These are phyloP conservation scores for Talaromyces adpressus DNA, from an alignment of 495 filamentous ascomycete genomes.

Conservation along the genomic window DNA sequence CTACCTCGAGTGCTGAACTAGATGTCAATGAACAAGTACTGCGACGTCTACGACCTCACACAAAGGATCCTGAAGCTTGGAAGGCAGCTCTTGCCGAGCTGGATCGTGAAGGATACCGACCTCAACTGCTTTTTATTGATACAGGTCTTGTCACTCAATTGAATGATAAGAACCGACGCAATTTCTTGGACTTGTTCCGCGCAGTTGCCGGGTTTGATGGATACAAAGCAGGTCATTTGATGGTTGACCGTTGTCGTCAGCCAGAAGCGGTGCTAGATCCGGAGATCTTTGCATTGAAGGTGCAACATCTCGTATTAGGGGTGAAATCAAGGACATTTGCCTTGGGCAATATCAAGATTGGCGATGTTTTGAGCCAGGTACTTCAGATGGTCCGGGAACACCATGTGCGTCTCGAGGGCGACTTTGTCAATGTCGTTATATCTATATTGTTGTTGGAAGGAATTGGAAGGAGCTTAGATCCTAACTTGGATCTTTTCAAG, in stretches of 20 bases:
- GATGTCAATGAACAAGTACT: conserved; percentile 89
- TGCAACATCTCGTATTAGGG: conserved; percentile 88
- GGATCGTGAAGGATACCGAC: conserved; percentile 85
- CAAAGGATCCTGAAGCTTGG: conserved; percentile 62
- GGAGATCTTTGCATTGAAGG: conserved; percentile 88
- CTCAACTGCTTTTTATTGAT: conserved; percentile 96
- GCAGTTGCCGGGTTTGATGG: conserved; percentile 96
- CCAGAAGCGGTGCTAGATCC: conserved; percentile 80
- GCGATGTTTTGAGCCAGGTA: conserved; percentile 86
- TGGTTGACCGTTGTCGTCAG: conserved; percentile 91
- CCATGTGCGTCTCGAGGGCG: conserved; percentile 92
- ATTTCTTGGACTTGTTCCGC: conserved; percentile 95
- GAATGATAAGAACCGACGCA: conserved; percentile 74
- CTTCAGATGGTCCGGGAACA: conserved; percentile 86
- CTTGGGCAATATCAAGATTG: conserved; percentile 91
- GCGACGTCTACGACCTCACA: conserved; percentile 65
- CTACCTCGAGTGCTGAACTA: conserved; percentile 40
- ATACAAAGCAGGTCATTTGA: conserved; percentile 87
- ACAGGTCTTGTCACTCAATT: conserved; percentile 94
- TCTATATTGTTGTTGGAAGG: conserved; percentile 91
- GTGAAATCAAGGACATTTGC: conserved; percentile 90
- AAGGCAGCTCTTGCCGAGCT: conserved; percentile 62
- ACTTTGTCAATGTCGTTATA: conserved; percentile 98
- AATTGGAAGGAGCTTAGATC: conserved; percentile 83
- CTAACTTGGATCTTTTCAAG: conserved; percentile 79